phyloP scores from a whole-genome alignment of 2,329 filamentous ascomycete genomes.

The Botrytis hyacinthi region DNA sequence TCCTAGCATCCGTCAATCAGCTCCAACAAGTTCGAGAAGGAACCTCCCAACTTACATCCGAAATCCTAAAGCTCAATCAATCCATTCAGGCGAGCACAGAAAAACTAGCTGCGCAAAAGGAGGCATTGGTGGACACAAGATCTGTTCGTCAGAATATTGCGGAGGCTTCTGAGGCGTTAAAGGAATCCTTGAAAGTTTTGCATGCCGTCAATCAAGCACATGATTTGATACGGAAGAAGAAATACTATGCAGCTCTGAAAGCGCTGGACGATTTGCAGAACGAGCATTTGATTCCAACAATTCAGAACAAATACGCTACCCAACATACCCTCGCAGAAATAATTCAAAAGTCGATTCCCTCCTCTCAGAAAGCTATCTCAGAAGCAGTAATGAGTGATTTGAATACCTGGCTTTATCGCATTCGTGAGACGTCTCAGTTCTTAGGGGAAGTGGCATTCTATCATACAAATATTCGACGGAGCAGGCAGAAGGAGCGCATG shows the following conservation, averaged over 20 bases:
- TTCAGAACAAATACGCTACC: conserved; percentile 80
- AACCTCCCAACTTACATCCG: conserved; percentile 81
- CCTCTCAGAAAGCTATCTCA: conserved; percentile 87
- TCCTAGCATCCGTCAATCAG: conserved; percentile 88
- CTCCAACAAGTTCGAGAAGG: conserved; percentile 89
- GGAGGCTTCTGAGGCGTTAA: conserved; percentile 82
- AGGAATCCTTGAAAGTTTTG: conserved; percentile 87
- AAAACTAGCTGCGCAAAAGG: conserved; percentile 91
- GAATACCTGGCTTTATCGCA: conserved; percentile 94
- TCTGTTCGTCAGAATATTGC: conserved; percentile 93
- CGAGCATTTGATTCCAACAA: conserved; percentile 75
- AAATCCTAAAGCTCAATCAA: conserved; percentile 89
- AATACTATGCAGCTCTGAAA: conserved; percentile 91
- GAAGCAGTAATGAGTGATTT: conserved; percentile 96
- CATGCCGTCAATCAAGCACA: conserved; percentile 92
- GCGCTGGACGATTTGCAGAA: conserved; percentile 95
- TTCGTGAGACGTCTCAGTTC: conserved; percentile 94
- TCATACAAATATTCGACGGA: conserved; percentile 84
- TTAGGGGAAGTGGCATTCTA: conserved; percentile 95
- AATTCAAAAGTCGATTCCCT: conserved; percentile 93
- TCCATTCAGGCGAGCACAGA: conserved; percentile 95
- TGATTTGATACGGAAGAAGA: conserved; percentile 86
- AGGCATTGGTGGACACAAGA: conserved; percentile 86
- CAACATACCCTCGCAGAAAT: conserved; percentile 93
- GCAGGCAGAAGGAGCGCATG: conserved; percentile 77